Evolutionary conservation across 2,329 filamentous ascomycete species (phyloP).

Genomic region (Fusarium illudens): DNA sequence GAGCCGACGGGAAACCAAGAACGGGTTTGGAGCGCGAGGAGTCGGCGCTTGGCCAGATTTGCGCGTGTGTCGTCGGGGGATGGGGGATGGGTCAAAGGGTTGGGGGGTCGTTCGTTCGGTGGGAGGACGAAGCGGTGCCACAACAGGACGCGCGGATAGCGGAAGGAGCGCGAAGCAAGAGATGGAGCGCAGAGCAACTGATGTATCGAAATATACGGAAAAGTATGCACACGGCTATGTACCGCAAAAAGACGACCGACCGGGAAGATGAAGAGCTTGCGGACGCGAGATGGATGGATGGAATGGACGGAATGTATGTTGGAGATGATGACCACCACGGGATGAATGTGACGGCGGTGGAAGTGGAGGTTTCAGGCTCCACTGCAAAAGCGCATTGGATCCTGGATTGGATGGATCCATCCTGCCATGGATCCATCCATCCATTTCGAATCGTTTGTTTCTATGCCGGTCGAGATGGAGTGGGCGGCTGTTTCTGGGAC

Average conservation of each 20-base stretch:
- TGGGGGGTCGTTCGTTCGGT: slow-evolving; percentile 4
- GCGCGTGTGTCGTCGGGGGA: slow-evolving; percentile 2
- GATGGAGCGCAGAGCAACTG: slow-evolving; percentile 3
- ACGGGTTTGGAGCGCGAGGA: background rate
- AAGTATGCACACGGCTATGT: background rate
- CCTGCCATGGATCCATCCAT: no score
- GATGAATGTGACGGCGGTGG: slow-evolving; percentile 5
- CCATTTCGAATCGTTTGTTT: background rate
- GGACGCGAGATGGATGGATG: background rate
- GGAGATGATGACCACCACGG: slow-evolving; percentile 8
- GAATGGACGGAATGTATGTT: slow-evolving; percentile 6
- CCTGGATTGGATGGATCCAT: no score
- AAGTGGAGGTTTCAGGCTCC: slow-evolving; percentile 26
- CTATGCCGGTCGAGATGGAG: background rate
- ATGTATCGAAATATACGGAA: background rate
- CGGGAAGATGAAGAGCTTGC: background rate
- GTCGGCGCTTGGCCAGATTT: background rate
- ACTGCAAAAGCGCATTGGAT: slow-evolving; percentile 14
- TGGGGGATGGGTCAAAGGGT: background rate
- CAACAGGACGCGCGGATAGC: slow-evolving; percentile 24
- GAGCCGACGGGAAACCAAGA: background rate
- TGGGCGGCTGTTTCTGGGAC: background rate
- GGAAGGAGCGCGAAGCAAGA: slow-evolving; percentile 1
- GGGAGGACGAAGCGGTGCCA: slow-evolving; percentile 14
- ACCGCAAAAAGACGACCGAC: background rate